These are phyloP conservation scores for Ascocoryne sarcoides DNA, from an alignment of 2,329 filamentous ascomycete genomes.

Conservation along the genomic window DNA sequence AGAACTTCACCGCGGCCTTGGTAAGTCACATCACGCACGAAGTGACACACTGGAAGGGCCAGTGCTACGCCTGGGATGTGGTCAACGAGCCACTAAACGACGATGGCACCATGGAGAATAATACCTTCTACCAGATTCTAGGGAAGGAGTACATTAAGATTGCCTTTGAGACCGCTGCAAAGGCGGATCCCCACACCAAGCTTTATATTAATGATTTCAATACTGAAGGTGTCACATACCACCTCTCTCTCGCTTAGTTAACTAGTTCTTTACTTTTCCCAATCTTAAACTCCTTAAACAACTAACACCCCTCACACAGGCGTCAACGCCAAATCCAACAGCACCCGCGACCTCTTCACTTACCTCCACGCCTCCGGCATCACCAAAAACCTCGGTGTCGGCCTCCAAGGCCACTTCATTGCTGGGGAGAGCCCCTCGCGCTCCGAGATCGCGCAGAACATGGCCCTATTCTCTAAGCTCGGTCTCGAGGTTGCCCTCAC, in stretches of 20 bases:
- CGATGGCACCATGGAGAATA: conserved; percentile 42
- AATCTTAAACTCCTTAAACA: no score
- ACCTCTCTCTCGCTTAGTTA: no score
- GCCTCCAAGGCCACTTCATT: conserved; percentile 53
- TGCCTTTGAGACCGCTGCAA: conserved; percentile 47
- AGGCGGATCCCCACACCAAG: conserved; percentile 46
- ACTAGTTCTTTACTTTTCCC: no score
- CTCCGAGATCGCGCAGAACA: conserved; percentile 37
- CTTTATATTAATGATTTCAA: conserved; percentile 58
- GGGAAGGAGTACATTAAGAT: conserved; percentile 48
- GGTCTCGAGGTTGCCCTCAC: conserved; percentile 51
- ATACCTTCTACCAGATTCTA: conserved; percentile 46
- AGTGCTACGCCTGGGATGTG: conserved; percentile 47
- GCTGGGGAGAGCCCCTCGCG: conserved; percentile 38
- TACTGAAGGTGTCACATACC: conserved; percentile 50
- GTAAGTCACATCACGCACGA: conserved; percentile 52
- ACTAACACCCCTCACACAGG: no score
- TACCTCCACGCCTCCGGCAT: conserved; percentile 39
- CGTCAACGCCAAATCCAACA: conserved; percentile 40
- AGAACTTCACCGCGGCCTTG: conserved; percentile 45
- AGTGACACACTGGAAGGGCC: conserved; percentile 43
- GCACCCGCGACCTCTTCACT: conserved; percentile 37
- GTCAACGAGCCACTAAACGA: conserved; percentile 56
- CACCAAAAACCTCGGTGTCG: conserved; percentile 55
- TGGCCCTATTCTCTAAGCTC: conserved; percentile 36